Evolutionary conservation across 768 basidiomycete genomes (phyloP), one percentile per base, ranked within the genome.

Genomic region (Leccinum broughii): DNA sequence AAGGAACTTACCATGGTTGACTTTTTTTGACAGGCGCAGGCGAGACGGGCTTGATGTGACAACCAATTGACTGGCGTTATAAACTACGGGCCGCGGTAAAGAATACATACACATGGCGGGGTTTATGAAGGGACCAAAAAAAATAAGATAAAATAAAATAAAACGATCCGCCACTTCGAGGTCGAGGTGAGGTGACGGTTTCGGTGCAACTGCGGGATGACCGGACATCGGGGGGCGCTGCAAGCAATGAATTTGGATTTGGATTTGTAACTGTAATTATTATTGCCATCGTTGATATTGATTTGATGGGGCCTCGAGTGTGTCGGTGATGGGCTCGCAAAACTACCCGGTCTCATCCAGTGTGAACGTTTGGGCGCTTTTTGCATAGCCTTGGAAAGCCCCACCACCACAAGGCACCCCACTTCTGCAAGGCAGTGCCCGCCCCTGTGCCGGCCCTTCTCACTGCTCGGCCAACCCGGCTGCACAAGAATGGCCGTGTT

Each of bases 1-100:
- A 32, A 28, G 24, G 20, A 55, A 39, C 22, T 73, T 61, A 68
- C 73, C 73, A 74, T 74, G 63, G 66, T 67, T 59, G 73, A 63
- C 63, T 70, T 57, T 50, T 37, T 58, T 50, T 34, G 44, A 51
- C 60, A 53, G 55, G 53, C 52, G 51, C 50, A 60, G 56, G 48
- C 35, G 54, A 46, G 55, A 63, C 56, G 57, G 50, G 49, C 7
- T 22, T 26, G 61, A 56, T 56, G 32, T 22, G 60, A 62, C 60
- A 20, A 61, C 54, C 44, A 20, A 30, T 30, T 30, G 30, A 6
- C 13, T 14, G 20, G 22, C 26, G 62, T 57, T 62, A 54, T 63
- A 62, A 62, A 46, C 44, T 46, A 34, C 53, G 59, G 48, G 24
- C 54, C 41, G 59, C 2, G 54, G 26, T 44, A 44, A 44, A 44